These are phyloP conservation scores for Claviceps pusilla DNA, from an alignment of 2,329 filamentous ascomycete species.

Conservation along the genomic window DNA sequence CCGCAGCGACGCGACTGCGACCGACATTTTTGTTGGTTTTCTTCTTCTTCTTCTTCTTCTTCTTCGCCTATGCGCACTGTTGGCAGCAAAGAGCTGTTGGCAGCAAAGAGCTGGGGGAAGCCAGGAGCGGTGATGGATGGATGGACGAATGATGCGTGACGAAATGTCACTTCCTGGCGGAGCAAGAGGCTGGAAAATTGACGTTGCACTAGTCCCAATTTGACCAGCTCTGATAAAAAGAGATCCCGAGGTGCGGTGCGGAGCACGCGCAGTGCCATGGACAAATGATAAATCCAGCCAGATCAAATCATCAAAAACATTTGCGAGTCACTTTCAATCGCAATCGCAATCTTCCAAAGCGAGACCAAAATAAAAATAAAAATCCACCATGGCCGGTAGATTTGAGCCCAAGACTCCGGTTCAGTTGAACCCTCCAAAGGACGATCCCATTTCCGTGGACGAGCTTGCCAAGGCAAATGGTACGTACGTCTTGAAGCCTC, in stretches of 20 bases:
- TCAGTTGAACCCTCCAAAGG: slow-evolving; percentile 67
- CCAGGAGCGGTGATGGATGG: background rate
- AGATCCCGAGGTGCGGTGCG: slow-evolving; percentile 6
- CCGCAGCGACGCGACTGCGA: slow-evolving; percentile 19
- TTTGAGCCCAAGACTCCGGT: slow-evolving; percentile 71
- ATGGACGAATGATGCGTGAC: background rate
- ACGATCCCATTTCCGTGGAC: slow-evolving; percentile 69
- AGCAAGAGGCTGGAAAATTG: background rate
- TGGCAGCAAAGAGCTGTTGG: background rate
- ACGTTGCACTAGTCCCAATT: slow-evolving; percentile 4
- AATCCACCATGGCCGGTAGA: slow-evolving; percentile 37
- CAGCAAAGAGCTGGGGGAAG: background rate
- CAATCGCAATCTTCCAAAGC: background rate
- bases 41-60: background rate
- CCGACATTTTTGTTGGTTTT: slow-evolving; percentile 14
- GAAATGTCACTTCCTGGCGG: background rate
- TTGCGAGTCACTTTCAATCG: background rate
- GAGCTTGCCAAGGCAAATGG: slow-evolving; percentile 72
- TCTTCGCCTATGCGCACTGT: background rate
- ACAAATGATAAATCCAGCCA: background rate
- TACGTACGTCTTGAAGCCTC: slow-evolving; percentile 42
- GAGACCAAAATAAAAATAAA: background rate
- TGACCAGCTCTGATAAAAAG: slow-evolving; percentile 7
- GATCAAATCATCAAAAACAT: no score
- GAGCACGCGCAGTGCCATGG: background rate